Evolutionary conservation across 169 alveolate species (phyloP), one percentile per base, ranked within the genome.

Genomic region (Plasmodium chabaudi): DNA sequence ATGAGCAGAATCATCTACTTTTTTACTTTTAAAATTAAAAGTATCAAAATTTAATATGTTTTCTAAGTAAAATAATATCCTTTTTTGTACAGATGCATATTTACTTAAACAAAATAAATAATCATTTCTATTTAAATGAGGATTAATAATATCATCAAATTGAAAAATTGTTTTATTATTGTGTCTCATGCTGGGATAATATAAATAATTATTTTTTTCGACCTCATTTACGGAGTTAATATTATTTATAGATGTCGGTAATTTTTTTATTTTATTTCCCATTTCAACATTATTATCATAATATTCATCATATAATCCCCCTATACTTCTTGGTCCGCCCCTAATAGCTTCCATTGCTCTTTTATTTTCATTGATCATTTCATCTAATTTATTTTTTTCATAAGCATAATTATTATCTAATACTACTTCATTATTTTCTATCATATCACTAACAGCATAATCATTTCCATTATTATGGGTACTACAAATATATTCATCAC

Each of bases 1-100:
- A 12, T 27, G 19, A 42, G 15, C 39, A 34, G 49, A 5, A 57
- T 65, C 84, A 53, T 49, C 84, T 57, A 34, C 56, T 69, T 82
- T 67, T 61, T 68, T 82, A 70, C 84, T 65, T 51, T 68, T 69
- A 82, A 82, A 82, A 79, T 79, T 79, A 23, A 23, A 65, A 49
- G 55, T 82, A 57, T 82, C 90, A 57, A 82, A 82, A 68, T 82
- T 82, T 39, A 82, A 72, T 39, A 82, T 2, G 46, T 82, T 67
- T 67, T 82, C 90, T n/a, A 82, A 47, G 19, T 82, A 82, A 68
- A 82, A 82, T 68, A 82, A 46, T 56, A 82, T 68, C 9, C 72
- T 68, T 44, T 82, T 82, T 61, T 82, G 90, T n/a, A 39, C 73
- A 25, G 56, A 69, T 21, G 75, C 90, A 67, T 82, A 82, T 56